These are phyloP conservation scores for Globisporangium solare DNA, from an alignment of 352 stramenopile genomes.

Conservation along the genomic window DNA sequence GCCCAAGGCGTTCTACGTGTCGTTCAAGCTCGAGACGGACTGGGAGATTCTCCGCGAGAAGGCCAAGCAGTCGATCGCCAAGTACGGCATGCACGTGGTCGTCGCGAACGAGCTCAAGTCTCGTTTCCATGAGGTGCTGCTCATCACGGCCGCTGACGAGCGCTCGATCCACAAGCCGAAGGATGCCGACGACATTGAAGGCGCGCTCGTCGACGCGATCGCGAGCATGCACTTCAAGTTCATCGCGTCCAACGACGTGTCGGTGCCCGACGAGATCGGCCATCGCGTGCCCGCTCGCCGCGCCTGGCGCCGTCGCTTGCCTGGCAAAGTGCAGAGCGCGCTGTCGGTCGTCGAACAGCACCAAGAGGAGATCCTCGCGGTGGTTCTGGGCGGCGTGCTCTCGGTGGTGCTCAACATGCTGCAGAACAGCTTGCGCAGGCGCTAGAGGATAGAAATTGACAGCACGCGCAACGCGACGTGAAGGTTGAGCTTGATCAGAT, in stretches of 20 bases:
- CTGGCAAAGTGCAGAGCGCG: constrained; percentile 30
- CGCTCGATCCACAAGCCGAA: constrained; percentile 45
- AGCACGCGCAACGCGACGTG: too few relatives aligned
- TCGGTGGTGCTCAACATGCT: constrained; percentile 74
- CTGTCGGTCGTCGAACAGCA: constrained; percentile 50
- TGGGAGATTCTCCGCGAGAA: constrained; percentile 91
- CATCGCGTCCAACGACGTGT: constrained; percentile 58
- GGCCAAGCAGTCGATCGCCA: constrained; percentile 87
- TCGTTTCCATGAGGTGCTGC: constrained; percentile 88
- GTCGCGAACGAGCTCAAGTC: constrained; percentile 96
- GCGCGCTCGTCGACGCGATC: constrained; percentile 53
- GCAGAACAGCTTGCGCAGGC: constrained; percentile 49
- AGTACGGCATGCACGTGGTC: constrained; percentile 96
- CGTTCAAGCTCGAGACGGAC: constrained; percentile 99
- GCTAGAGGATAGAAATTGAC: constrained; percentile 9
- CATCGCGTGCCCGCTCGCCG: constrained; percentile 23
- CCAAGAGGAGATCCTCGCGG: constrained; percentile 67
- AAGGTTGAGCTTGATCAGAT: too few relatives aligned
- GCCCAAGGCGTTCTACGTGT: constrained; percentile 93
- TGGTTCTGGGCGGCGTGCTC: constrained; percentile 63
- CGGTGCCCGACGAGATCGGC: constrained; percentile 48
- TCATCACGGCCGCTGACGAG: constrained; percentile 64
- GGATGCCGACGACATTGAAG: constrained; percentile 63
- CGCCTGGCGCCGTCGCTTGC: constrained; percentile 42
- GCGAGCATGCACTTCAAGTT: constrained; percentile 68